Evolutionary conservation across 371 early-diverging fungal species (phyloP), one percentile per base, ranked within the genome.

Genomic region (Parasitella parasitica): DNA sequence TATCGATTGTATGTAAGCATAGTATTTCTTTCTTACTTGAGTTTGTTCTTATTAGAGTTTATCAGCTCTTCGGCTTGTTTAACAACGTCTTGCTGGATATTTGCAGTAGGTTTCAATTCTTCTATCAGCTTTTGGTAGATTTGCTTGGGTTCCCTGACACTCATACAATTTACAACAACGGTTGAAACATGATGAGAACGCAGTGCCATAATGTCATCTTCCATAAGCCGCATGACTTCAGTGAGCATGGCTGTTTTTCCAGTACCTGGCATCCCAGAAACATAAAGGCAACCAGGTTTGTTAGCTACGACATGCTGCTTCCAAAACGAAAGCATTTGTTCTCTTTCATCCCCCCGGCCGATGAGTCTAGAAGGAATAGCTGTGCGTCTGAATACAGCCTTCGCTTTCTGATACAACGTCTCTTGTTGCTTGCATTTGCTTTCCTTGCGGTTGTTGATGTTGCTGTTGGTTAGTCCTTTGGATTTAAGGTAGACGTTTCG

Each of bases 221-320:
- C 73, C 71, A 71, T 76, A 12, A 73, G 59, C 6, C 77, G 75
- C 53, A 85, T 69, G 11, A 88, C 73, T 54, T 91, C 89, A 8
- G 78, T 83, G 32, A 96, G 62, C 55, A 94, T 82, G 9, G 95
- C 96, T 4, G 95, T 96, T 73, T 97, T 97, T 46, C 98, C 98
- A 7, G 97, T 96, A 5, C 98, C 98, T 0, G 98, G 98, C 48
- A 84, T 84, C 3, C 98, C 98, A 7, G 94, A 91, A 16, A 97
- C 86, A 68, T 96, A 97, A 30, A 97, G 80, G 41, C 92, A 85
- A 35, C 86, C 87, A 6, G 81, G 71, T 48, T 72, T 55, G 28
- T 77, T 76, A 5, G 56, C 58, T 4, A 76, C 18, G 8, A 78
- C 83, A 57, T 76, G 76, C 0, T 57, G 63, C 46, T 57, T 73